A percentile compares a stretch with the other conserved stretches of the same genome.
Evolutionary conservation across 331 rosid species (phyloP).

Genomic region (Pyracantha coccinea): DNA sequence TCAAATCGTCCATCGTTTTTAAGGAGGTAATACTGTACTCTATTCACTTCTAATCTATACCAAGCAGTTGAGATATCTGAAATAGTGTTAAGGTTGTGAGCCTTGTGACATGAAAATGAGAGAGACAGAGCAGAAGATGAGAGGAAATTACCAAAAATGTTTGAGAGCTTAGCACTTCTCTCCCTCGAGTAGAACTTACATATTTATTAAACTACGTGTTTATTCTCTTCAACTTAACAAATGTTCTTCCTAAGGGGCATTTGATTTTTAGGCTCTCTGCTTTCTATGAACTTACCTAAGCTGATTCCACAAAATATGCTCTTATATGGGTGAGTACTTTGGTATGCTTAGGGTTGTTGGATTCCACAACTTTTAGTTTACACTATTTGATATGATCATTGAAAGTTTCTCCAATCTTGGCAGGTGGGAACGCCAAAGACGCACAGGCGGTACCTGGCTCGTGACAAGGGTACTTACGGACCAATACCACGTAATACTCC

Average conservation of each 20-base stretch:
- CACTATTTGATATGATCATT: neutral
- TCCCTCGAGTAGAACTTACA: neutral
- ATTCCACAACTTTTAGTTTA: neutral
- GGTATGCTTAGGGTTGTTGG: neutral
- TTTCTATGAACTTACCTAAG: neutral
- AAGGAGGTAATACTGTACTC: constrained; percentile 52
- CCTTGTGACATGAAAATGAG: neutral
- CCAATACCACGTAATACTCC: constrained; percentile 87
- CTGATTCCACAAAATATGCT: neutral
- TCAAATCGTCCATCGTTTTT: constrained; percentile 60
- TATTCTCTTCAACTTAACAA: neutral
- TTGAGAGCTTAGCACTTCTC: neutral
- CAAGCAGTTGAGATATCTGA: neutral
- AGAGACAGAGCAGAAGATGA: neutral
- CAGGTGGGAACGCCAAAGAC: constrained; percentile 97
- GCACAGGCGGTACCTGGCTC: constrained; percentile 79
- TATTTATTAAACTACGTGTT: neutral
- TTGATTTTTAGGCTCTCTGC: neutral
- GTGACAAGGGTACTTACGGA: constrained; percentile 82
- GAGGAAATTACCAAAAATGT: neutral
- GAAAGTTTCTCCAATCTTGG: constrained; percentile 6
- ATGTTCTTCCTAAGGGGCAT: neutral
- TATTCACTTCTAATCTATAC: constrained; percentile 3
- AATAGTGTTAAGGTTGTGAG: neutral
- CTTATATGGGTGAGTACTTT: neutral